Evolutionary conservation across 1,284 basidiomycete species (phyloP).

Genomic region (Sporisorium exsertum): DNA sequence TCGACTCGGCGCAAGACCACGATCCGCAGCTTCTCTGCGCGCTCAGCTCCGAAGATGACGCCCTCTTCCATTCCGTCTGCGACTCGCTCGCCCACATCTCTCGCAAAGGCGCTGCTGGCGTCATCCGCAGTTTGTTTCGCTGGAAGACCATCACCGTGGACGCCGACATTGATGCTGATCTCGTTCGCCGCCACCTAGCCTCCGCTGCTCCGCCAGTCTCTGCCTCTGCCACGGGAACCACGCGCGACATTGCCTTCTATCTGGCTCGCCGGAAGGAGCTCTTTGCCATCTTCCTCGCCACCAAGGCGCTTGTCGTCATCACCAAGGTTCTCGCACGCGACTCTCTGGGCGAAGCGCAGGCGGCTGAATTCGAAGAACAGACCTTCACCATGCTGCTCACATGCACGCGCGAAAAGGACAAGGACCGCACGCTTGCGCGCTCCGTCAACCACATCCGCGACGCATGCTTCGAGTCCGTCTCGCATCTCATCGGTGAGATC

Average conservation of each 20-base stretch:
- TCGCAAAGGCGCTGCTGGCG: constrained; percentile 82
- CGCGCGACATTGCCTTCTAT: constrained; percentile 46
- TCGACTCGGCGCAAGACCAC: constrained; percentile 43
- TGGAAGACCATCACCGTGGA: constrained; percentile 75
- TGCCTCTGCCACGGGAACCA: constrained; percentile 16
- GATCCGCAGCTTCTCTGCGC: constrained; percentile 43
- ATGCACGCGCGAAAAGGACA: constrained; percentile 58
- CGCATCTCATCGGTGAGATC: constrained; percentile 61
- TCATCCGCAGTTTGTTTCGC: constrained; percentile 85
- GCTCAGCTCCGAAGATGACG: constrained; percentile 80
- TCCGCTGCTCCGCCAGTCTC: constrained; percentile 14
- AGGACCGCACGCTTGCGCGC: constrained; percentile 43
- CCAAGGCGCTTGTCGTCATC: constrained; percentile 43
- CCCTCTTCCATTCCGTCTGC: constrained; percentile 82
- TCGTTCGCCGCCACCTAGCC: constrained; percentile 41
- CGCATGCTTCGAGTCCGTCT: constrained; percentile 59
- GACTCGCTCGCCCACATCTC: constrained; percentile 87
- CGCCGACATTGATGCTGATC: constrained; percentile 28
- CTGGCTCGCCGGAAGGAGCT: constrained; percentile 55
- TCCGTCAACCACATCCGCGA: constrained; percentile 51
- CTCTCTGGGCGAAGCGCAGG: constrained; percentile 42
- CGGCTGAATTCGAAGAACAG: constrained; percentile 48
- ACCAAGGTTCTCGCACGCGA: constrained; percentile 34
- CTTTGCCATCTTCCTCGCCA: constrained; percentile 48
- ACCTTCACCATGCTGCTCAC: constrained; percentile 61